phyloP scores from a whole-genome alignment of 305 asterid genomes.

The Fraxinus dipetala region DNA sequence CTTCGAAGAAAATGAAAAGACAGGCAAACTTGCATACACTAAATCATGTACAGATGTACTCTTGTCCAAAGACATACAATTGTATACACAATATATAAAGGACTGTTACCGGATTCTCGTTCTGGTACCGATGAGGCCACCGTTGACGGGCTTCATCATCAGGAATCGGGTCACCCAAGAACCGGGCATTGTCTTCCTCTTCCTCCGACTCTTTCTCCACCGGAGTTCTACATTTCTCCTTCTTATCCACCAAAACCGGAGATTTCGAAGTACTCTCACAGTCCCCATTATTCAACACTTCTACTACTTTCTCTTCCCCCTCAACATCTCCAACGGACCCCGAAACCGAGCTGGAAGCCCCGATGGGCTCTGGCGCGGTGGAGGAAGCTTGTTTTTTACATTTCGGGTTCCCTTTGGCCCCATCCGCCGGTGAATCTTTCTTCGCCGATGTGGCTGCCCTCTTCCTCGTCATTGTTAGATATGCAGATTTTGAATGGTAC shows the following conservation, averaged over 20 bases:
- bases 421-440: constrained; percentile 8
- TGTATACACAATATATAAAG: background rate
- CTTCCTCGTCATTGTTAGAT: constrained; percentile 27
- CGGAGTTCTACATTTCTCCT: constrained; percentile 4
- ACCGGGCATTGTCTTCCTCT: background rate
- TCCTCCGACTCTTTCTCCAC: constrained; percentile 7
- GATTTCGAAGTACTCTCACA: background rate
- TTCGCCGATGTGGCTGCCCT: constrained; percentile 21
- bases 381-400: constrained; percentile 7
- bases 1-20: background rate
- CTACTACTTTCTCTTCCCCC: constrained; percentile 9
- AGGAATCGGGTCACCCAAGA: constrained; percentile 37
- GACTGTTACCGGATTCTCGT: background rate
- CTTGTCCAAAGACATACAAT: background rate
- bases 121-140: constrained; percentile 57
- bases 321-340: constrained; percentile 8
- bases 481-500: background rate
- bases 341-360: background rate
- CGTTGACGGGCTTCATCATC: constrained; percentile 38
- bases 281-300: background rate
- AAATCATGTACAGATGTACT: background rate
- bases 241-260: background rate
- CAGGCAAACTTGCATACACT: background rate
- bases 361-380: background rate
- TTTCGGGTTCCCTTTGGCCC: background rate